A percentile compares a stretch with the other conserved stretches of the same genome.
Conservation (phyloP, 768 basidiomycete genomes). For the Podaxis sp. region DNA sequence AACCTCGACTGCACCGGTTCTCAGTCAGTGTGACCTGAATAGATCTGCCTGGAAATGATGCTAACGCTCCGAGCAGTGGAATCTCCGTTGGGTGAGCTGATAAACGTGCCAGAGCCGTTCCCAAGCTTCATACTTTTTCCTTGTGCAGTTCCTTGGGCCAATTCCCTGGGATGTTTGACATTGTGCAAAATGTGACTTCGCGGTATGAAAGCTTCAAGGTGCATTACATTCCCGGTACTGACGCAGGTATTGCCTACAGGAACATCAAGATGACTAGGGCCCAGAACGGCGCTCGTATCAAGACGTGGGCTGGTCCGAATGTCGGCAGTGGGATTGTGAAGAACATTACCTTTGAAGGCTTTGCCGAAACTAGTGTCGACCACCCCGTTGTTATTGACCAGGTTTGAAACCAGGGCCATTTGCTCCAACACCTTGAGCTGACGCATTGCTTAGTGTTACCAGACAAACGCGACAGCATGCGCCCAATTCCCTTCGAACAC, state of each 20-base stretch:
- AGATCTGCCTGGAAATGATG: background rate
- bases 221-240: background rate
- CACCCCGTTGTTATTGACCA: conserved; percentile 62
- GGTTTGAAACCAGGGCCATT: conserved; percentile 25
- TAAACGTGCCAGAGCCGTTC: background rate
- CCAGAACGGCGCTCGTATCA: conserved; percentile 68
- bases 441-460: conserved; percentile 41
- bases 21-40: conserved; percentile 36
- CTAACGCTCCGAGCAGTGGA: conserved; percentile 35
- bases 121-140: background rate
- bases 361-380: conserved; percentile 53
- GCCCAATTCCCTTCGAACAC: conserved; percentile 56
- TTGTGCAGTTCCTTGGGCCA: conserved; percentile 54
- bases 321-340: conserved; percentile 59
- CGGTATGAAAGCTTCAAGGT: conserved; percentile 30
- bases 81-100: conserved; percentile 48
- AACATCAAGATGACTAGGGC: conserved; percentile 62
- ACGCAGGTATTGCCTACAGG: conserved; percentile 24
- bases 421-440: background rate
- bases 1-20: conserved; percentile 62
- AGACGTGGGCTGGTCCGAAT: conserved; percentile 61
- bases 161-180: conserved; percentile 52
- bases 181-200: conserved; percentile 59
- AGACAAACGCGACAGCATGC: conserved; percentile 45
- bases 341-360: conserved; percentile 55